Base-by-base conservation (phyloP, 768 basidiomycete species). In the Multifurca ochricompacta region DNA sequence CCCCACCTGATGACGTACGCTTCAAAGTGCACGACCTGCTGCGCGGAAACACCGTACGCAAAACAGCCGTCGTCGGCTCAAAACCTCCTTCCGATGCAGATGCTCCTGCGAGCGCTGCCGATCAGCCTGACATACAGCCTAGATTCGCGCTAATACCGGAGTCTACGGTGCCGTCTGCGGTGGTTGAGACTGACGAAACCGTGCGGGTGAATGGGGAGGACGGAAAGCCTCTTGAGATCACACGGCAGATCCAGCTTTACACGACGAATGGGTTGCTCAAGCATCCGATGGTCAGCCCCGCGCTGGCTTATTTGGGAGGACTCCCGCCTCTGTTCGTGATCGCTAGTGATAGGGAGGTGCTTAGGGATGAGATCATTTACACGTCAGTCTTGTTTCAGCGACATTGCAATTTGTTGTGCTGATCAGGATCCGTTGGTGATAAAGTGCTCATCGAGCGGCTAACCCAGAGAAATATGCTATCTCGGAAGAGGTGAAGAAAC, bases 381-480 rank as follows among this genome's bases (percentile, higher is more conserved):
- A 72, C 78, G 91, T 88, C 4, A 18, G 16, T 27, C 21, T 30
- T 28, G n/a, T 10, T 13, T 30, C 25, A 7, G 10, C 23, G 13
- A n/a, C 11, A 21, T 21, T 30, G 13, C 19, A 7, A n/a, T 23
- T 6, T 23, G 0, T 32, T 30, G n/a, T 25, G 48, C 18, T 52
- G 13, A 23, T 18, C 13, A 21, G 11, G 14, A 14, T 40, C n/a
- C 8, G 11, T 44, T 18, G 18, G 18, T 27, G n/a, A n/a, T n/a
- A n/a, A n/a, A 89, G 87, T 8, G 92, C 95, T 0, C 95, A 98
- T 64, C 91, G 87, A 65, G 95, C 95, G 27, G 90, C 91, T 2
- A 70, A 89, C 65, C 96, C 96, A 0, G 77, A 79, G 5, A 75
- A 73, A 54, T 95, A 79, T 66, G 74, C 78, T 0, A 54, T 80